phyloP scores from a whole-genome alignment of 2,329 filamentous ascomycete genomes.

The Chaetomium sp. region DNA sequence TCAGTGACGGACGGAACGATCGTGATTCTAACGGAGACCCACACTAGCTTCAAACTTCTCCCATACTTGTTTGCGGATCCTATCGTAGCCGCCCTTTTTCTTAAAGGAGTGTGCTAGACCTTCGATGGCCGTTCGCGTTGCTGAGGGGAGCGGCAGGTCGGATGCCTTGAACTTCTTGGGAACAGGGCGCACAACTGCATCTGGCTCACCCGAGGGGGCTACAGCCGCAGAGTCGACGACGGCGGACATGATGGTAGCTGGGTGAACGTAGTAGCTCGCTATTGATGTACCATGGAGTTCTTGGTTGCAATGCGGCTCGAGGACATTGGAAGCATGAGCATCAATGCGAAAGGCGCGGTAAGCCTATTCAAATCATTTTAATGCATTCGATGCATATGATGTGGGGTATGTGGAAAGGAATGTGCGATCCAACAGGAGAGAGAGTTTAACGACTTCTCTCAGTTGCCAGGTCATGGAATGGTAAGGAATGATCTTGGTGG shows the following conservation, averaged over 20 bases:
- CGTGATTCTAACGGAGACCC: conserved; percentile 38
- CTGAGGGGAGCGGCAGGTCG: conserved; percentile 72
- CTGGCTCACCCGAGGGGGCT: conserved; percentile 12
- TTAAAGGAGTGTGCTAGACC: conserved; percentile 78
- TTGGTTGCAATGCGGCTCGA: neutral
- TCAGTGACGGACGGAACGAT: neutral
- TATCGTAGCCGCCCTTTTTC: conserved; percentile 82
- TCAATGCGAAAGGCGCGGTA: neutral
- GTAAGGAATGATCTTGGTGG: neutral
- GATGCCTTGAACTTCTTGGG: conserved; percentile 64
- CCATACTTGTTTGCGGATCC: conserved; percentile 75
- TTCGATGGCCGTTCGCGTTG: conserved; percentile 74
- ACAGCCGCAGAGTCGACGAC: conserved; percentile 18
- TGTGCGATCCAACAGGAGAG: neutral
- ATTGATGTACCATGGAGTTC: neutral
- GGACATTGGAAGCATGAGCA: neutral
- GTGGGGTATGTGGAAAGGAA: neutral
- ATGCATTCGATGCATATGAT: neutral
- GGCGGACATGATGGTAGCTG: conserved; percentile 25
- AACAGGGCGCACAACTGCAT: conserved; percentile 13
- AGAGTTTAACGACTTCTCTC: neutral
- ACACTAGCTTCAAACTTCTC: conserved; percentile 73
- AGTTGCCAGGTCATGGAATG: neutral
- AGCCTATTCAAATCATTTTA: conserved; percentile 19
- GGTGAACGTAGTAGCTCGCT: neutral